Percentiles rank a stretch among this genome's conserved stretches.
phyloP scores from a whole-genome alignment of 2,329 filamentous ascomycete species.

The Penicillium sp. region DNA sequence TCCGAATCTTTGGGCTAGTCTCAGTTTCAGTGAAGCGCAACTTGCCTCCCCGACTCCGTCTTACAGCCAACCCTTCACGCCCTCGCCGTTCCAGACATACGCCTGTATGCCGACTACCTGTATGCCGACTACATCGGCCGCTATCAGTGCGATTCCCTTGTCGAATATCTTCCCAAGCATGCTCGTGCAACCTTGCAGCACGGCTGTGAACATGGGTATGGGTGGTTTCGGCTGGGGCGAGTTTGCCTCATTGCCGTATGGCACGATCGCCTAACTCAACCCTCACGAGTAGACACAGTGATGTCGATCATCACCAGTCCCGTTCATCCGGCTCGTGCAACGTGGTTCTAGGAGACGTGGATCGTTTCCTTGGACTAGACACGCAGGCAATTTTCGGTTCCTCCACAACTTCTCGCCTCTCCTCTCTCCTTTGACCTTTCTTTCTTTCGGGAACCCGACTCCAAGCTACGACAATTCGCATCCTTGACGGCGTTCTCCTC shows the following conservation, averaged over 20 bases:
- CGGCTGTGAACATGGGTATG: conserved; percentile 74
- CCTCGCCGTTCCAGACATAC: conserved; percentile 65
- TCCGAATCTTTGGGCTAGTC: conserved; percentile 73
- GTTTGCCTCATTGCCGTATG: conserved; percentile 65
- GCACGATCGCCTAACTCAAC: conserved; percentile 68
- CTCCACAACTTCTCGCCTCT: background rate
- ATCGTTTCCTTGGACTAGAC: conserved; percentile 16
- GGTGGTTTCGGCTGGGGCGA: conserved; percentile 73
- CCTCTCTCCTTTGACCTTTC: background rate
- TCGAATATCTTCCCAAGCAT: conserved; percentile 74
- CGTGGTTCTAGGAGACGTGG: conserved; percentile 14
- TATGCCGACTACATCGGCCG: conserved; percentile 58
- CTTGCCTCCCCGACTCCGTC: conserved; percentile 76
- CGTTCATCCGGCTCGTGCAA: background rate
- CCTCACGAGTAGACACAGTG: conserved; percentile 34
- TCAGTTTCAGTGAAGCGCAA: conserved; percentile 70
- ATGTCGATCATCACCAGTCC: conserved; percentile 25
- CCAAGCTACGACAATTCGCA: conserved; percentile 39
- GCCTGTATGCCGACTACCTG: conserved; percentile 73
- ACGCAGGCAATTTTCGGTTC: background rate
- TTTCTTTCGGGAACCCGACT: conserved; percentile 21
- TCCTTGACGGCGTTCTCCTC: conserved; percentile 51
- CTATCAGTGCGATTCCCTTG: conserved; percentile 74
- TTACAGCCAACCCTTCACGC: conserved; percentile 74
- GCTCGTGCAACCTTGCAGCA: conserved; percentile 78